These are phyloP conservation scores for Glutinoglossum americanum DNA, from an alignment of 495 filamentous ascomycete genomes.

Conservation along the genomic window DNA sequence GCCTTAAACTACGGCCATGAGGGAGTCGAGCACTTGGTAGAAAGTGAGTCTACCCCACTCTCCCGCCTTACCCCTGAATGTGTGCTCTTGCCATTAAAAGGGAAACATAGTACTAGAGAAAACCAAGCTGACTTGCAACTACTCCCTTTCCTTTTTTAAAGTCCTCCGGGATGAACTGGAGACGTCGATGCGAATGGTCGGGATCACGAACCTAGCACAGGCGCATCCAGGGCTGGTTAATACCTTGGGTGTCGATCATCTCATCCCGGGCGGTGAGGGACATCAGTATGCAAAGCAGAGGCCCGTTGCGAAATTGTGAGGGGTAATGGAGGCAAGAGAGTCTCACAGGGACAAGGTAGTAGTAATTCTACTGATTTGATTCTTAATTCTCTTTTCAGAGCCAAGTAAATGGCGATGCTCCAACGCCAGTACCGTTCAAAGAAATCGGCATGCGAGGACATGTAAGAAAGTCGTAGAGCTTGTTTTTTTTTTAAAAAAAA, in stretches of 20 bases:
- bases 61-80: background rate
- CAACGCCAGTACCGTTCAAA: background rate
- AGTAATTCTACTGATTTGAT: too few relatives aligned
- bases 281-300: conserved; percentile 38
- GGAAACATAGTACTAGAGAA: conserved; percentile 3
- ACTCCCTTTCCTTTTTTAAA: conserved; percentile 12
- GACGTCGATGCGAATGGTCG: conserved; percentile 59
- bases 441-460: background rate
- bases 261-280: conserved; percentile 32
- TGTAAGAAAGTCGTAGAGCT: background rate
- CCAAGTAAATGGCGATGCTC: background rate
- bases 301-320: conserved; percentile 12
- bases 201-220: conserved; percentile 49
- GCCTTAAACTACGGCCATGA: conserved; percentile 24
- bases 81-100: background rate
- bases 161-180: conserved; percentile 60
- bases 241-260: conserved; percentile 46
- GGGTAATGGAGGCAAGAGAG: background rate
- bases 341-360: too few relatives aligned
- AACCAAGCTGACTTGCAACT: background rate
- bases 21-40: conserved; percentile 22
- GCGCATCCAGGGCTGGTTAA: conserved; percentile 47
- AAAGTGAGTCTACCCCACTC: conserved; percentile 21
- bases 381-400: background rate
- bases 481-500: background rate